A percentile compares a stretch with the other conserved stretches of the same genome.
These are phyloP conservation scores for Russula sp. DNA, from an alignment of 768 basidiomycete genomes.

Conservation along the genomic window DNA sequence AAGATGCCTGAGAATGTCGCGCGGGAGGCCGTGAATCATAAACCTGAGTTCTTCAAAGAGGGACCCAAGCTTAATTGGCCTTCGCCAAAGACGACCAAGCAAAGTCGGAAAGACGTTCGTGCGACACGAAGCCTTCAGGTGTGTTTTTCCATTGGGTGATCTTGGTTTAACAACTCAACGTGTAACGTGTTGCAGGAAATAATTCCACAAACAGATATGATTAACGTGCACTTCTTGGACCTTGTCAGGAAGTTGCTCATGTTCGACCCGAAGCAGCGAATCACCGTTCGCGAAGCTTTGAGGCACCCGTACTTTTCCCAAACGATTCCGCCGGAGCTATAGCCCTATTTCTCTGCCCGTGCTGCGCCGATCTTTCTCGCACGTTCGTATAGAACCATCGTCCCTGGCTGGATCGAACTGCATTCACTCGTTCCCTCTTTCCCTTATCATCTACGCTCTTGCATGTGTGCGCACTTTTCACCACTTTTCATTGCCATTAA, in stretches of 20 bases:
- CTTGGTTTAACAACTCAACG: neutral
- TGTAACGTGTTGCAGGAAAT: constrained; percentile 56
- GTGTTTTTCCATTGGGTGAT: constrained; percentile 26
- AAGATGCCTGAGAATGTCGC: constrained; percentile 90
- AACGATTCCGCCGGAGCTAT: constrained; percentile 63
- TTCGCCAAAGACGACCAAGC: constrained; percentile 76
- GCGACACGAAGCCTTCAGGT: constrained; percentile 76
- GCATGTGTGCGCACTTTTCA: constrained; percentile 2
- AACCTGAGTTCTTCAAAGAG: constrained; percentile 92
- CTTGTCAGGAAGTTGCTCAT: constrained; percentile 82
- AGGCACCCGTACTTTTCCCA: constrained; percentile 80
- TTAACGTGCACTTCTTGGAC: constrained; percentile 79
- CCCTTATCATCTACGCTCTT: constrained; percentile 9
- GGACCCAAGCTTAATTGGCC: constrained; percentile 87
- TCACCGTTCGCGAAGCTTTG: constrained; percentile 83
- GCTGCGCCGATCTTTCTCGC: constrained; percentile 9
- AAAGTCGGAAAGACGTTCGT: constrained; percentile 91
- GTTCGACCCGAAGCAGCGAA: constrained; percentile 85
- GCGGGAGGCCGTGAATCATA: constrained; percentile 65
- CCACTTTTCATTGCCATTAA: constrained; percentile 12
- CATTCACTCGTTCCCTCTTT: neutral
- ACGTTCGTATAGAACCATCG: constrained; percentile 18
- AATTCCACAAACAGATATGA: constrained; percentile 67
- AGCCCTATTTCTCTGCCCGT: constrained; percentile 27
- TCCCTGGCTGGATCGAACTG: constrained; percentile 16